Percentiles rank a stretch among this genome's conserved stretches.
Conservation (phyloP, 1,284 basidiomycete genomes). For the Xanthoconium separans region DNA sequence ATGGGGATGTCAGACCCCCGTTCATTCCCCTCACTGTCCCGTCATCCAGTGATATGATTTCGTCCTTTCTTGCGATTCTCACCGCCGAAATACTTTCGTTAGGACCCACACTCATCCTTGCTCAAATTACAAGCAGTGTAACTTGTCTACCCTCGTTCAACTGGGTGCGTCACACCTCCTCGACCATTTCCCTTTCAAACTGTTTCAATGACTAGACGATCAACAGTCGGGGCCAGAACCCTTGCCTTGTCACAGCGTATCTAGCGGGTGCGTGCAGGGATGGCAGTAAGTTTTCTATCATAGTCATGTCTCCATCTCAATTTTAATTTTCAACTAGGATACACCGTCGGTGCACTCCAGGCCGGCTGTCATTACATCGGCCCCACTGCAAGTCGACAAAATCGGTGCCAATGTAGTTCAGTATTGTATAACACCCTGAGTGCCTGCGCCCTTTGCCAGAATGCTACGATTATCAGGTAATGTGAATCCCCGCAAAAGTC, state of each 20-base stretch:
- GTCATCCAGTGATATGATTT: background rate
- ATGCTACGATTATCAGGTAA: slow-evolving; percentile 18
- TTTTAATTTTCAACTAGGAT: slow-evolving; percentile 23
- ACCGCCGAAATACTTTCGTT: slow-evolving; percentile 12
- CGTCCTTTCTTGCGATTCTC: slow-evolving; percentile 19
- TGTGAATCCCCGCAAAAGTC: background rate
- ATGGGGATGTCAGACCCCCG: too few relatives aligned
- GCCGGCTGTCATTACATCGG: slow-evolving; percentile 17
- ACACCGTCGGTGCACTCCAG: slow-evolving; percentile 17
- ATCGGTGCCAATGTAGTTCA: slow-evolving; percentile 33
- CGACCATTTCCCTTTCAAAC: background rate
- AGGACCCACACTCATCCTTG: slow-evolving; percentile 12
- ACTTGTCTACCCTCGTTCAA: slow-evolving; percentile 18
- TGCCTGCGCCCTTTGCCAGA: slow-evolving; percentile 37
- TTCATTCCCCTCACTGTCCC: slow-evolving; percentile 6
- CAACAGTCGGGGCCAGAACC: slow-evolving; percentile 33
- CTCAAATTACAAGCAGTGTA: slow-evolving; percentile 20
- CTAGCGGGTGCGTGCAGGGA: slow-evolving; percentile 29
- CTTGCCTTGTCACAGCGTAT: slow-evolving; percentile 37
- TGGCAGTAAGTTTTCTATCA: slow-evolving; percentile 26
- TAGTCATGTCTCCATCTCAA: background rate
- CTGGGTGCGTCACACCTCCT: slow-evolving; percentile 22
- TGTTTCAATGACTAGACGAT: slow-evolving; percentile 24
- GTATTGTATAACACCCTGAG: slow-evolving; percentile 33
- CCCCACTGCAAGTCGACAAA: slow-evolving; percentile 15